Conservation (phyloP, 768 basidiomycete species). For the Lactifluus pinguis region DNA sequence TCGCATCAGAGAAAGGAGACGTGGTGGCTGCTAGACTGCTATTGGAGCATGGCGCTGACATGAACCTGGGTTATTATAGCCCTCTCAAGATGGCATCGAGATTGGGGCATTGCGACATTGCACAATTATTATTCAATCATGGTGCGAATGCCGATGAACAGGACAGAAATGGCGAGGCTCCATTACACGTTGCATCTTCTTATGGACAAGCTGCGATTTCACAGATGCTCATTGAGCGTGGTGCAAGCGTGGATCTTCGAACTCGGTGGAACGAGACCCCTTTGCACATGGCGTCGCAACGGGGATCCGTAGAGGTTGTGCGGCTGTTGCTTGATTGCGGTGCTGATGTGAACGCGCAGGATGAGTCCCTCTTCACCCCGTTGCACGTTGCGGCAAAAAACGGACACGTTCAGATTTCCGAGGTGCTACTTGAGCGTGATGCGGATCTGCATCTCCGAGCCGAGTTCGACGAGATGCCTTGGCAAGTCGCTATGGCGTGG, state of each 20-base stretch:
- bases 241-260: too few relatives aligned
- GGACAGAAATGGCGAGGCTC: background rate
- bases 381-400: background rate
- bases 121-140: background rate
- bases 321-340: too few relatives aligned
- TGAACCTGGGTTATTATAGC: background rate
- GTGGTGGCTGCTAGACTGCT: too few relatives aligned
- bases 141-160: background rate
- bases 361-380: background rate
- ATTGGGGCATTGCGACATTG: background rate
- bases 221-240: too few relatives aligned
- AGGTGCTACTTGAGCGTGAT: too few relatives aligned
- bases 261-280: too few relatives aligned
- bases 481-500: too few relatives aligned
- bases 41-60: background rate
- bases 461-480: too few relatives aligned
- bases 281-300: background rate
- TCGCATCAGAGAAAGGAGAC: background rate
- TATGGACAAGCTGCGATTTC: too few relatives aligned
- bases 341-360: background rate
- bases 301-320: background rate
- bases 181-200: background rate
- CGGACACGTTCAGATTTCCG: too few relatives aligned
- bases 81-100: background rate
- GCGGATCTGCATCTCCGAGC: too few relatives aligned